phyloP scores from a whole-genome alignment of 805 yeast genomes.

The Debaryomyces castellii region DNA sequence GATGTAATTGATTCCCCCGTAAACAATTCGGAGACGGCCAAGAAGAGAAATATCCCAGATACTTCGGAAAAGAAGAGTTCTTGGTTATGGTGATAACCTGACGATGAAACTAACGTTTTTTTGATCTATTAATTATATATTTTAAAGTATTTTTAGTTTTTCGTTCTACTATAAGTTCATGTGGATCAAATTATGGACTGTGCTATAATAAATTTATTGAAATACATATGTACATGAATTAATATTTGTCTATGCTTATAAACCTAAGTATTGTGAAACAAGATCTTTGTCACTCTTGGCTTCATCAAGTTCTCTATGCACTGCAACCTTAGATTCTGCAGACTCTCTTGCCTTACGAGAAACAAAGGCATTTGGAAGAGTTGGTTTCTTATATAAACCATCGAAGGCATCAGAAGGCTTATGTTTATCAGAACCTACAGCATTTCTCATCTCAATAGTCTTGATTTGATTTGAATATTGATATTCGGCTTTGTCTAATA shows the following conservation, averaged over 20 bases:
- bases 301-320: slow-evolving; percentile 20
- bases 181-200: slow-evolving; percentile 2
- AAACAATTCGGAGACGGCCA: background rate
- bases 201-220: slow-evolving; percentile 1
- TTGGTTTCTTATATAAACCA: slow-evolving; percentile 57
- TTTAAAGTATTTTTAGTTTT: background rate
- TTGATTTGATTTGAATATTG: slow-evolving; percentile 48
- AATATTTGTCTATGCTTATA: slow-evolving; percentile 12
- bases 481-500: slow-evolving; percentile 31
- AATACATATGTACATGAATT: slow-evolving; percentile 9
- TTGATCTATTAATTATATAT: too few relatives aligned
- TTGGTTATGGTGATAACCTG: slow-evolving; percentile 20
- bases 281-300: slow-evolving; percentile 26
- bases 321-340: slow-evolving; percentile 19
- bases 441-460: slow-evolving; percentile 50
- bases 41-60: background rate
- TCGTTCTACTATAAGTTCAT: background rate
- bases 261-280: slow-evolving; percentile 29
- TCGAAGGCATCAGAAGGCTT: slow-evolving; percentile 74
- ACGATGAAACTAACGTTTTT: background rate
- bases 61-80: slow-evolving; percentile 10
- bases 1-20: slow-evolving; percentile 40
- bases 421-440: slow-evolving; percentile 62
- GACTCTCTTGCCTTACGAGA: slow-evolving; percentile 22
- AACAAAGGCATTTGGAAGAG: slow-evolving; percentile 41